Percentiles rank a stretch among this genome's conserved stretches.
Evolutionary conservation across 2,329 filamentous ascomycete genomes (phyloP).

Genomic region (Amesomyces nigricolor): DNA sequence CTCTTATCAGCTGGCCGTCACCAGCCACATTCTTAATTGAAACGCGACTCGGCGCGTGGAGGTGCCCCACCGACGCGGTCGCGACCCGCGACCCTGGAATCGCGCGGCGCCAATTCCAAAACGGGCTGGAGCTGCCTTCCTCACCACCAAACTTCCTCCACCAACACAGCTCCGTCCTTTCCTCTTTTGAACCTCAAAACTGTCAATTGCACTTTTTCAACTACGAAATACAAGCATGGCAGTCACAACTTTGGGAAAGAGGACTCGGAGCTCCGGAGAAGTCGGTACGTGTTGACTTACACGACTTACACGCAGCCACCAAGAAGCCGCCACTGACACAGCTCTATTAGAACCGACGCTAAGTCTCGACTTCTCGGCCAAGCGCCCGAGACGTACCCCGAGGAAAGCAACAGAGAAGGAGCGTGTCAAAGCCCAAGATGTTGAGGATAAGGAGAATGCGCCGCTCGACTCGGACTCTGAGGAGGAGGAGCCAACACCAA

Average conservation of each 20-base stretch:
- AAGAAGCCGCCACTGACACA: conserved; percentile 14
- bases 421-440: conserved; percentile 44
- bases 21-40: conserved; percentile 19
- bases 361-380: conserved; percentile 34
- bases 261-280: conserved; percentile 26
- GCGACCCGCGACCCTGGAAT: conserved; percentile 17
- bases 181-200: conserved; percentile 3
- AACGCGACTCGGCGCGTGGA: conserved; percentile 20
- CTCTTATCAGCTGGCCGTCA: not conserved
- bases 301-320: not conserved
- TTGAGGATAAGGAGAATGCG: conserved; percentile 41
- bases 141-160: conserved; percentile 16
- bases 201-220: conserved; percentile 14
- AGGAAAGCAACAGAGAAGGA: conserved; percentile 50
- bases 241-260: conserved; percentile 30
- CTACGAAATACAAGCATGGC: conserved; percentile 20
- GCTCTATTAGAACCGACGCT: conserved; percentile 19
- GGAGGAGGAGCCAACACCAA: conserved; percentile 17
- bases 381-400: conserved; percentile 42
- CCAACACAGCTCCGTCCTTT: conserved; percentile 17
- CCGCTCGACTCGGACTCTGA: conserved; percentile 30
- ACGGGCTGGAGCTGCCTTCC: conserved; percentile 13
- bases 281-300: conserved; percentile 16
- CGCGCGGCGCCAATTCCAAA: conserved; percentile 13
- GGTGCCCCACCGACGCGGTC: conserved; percentile 23